Base-by-base conservation (phyloP, 2,329 filamentous ascomycete species). In the Emmonsia crescens region DNA sequence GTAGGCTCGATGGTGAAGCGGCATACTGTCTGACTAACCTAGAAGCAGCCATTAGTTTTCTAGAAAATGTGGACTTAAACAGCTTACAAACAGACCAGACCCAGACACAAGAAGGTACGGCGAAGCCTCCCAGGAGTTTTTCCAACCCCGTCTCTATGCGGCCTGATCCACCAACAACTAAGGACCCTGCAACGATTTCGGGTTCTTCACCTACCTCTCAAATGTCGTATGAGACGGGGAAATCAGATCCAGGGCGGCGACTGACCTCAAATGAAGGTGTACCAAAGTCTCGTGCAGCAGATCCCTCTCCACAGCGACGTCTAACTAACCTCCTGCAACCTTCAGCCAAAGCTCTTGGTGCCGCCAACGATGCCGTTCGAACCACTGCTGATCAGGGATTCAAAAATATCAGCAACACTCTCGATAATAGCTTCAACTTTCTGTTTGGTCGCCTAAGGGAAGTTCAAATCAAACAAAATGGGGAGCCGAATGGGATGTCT, bases 1-100 rank as follows among this genome's bases (percentile, higher is more conserved):
- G 81, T 65, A 96, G 93, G 69, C 83, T 97, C 44, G 91, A 95
- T 62, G 94, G 94, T 19, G 94, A 99, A 75, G 89, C 92, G 14
- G 92, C 94, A 0, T 99, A 99, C 74, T 97, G 94, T 70, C 79
- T 99, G 62, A 96, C 95, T 48, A 99, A 96, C 67, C 82, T 99
- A 1, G 94, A 99, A 75, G 94, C 94, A 21, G 89, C 93, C 62
- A 91, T 97, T 61, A 92, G 89, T 59, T 99, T 99, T 70, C 79
- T 99, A 16, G 89, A 97, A 70, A 97, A 92, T 0, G 94, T 99
- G 33, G 94, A 99, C 72, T 81, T 99, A 29, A 89, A 92, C 6
- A 96, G 89, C 31, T 79, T 99, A 6, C 85, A 91, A 59, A 87
- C 87, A 5, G 89, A 96, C 66, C 91, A 96, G 72, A 76, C 80